Percentiles rank a stretch among this genome's conserved stretches.
These are phyloP conservation scores for Arthroderma sp. DNA, from an alignment of 2,329 filamentous ascomycete species.

Conservation along the genomic window DNA sequence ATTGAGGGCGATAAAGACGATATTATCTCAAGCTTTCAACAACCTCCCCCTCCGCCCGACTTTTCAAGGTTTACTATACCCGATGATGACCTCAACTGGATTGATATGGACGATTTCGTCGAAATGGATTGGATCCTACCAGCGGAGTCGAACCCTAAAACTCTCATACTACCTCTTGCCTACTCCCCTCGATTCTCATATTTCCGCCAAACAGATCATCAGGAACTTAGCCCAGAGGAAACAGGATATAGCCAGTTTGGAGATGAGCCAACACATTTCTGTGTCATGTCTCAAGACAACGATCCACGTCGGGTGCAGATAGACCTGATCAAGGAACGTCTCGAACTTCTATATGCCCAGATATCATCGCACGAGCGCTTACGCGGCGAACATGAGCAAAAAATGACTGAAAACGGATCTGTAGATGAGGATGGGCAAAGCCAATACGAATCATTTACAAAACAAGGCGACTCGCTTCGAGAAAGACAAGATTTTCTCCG, in stretches of 20 bases:
- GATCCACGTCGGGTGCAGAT: slow-evolving; percentile 82
- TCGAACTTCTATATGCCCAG: slow-evolving; percentile 66
- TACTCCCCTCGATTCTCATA: slow-evolving; percentile 94
- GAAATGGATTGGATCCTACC: slow-evolving; percentile 94
- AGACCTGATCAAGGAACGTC: slow-evolving; percentile 66
- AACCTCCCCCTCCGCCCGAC: slow-evolving; percentile 40
- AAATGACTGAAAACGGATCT: slow-evolving; percentile 42
- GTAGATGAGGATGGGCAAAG: slow-evolving; percentile 30
- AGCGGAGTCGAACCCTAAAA: slow-evolving; percentile 78
- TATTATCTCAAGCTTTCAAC: slow-evolving; percentile 42
- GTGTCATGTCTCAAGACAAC: slow-evolving; percentile 83
- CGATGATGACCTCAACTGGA: slow-evolving; percentile 90
- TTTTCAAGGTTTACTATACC: slow-evolving; percentile 88
- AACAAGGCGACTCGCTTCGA: slow-evolving; percentile 44
- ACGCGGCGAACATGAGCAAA: slow-evolving; percentile 62
- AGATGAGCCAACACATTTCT: slow-evolving; percentile 83
- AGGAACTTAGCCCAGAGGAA: slow-evolving; percentile 58
- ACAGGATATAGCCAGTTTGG: slow-evolving; percentile 81
- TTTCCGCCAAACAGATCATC: slow-evolving; percentile 91
- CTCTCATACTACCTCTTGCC: slow-evolving; percentile 82
- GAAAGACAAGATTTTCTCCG: slow-evolving; percentile 47
- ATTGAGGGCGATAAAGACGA: slow-evolving; percentile 55
- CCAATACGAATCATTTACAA: slow-evolving; percentile 38
- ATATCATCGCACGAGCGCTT: slow-evolving; percentile 59
- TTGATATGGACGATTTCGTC: slow-evolving; percentile 99